phyloP scores from a whole-genome alignment of 2,329 filamentous ascomycete genomes.

The Clonostachys solani region DNA sequence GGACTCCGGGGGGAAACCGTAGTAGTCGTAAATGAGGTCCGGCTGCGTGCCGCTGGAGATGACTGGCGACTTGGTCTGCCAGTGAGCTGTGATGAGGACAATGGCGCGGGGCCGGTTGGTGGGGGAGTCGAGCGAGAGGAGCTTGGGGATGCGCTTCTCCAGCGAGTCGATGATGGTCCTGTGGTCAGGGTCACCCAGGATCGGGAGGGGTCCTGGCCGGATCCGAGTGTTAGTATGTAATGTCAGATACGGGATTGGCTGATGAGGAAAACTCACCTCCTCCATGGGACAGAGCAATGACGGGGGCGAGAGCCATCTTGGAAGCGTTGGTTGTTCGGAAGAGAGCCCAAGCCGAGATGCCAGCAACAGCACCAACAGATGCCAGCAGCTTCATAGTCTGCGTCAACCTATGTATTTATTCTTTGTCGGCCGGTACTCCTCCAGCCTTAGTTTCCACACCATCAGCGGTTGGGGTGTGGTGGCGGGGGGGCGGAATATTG shows the following conservation, averaged over 20 bases:
- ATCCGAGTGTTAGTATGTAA: not conserved
- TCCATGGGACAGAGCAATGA: conserved; percentile 45
- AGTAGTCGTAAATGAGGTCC: conserved; percentile 53
- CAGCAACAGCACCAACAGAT: conserved; percentile 1
- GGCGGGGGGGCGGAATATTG: too few species aligned
- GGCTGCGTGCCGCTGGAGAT: conserved; percentile 45
- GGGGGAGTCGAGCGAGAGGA: conserved; percentile 48
- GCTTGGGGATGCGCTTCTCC: conserved; percentile 45
- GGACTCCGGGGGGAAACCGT: conserved; percentile 50
- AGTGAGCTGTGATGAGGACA: conserved; percentile 55
- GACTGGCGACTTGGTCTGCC: conserved; percentile 42
- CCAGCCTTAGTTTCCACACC: too few species aligned
- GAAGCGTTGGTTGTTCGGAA: conserved; percentile 1
- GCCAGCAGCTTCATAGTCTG: not conserved
- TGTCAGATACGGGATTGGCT: not conserved
- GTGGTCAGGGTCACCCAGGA: conserved; percentile 51
- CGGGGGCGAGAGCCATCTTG: conserved; percentile 35
- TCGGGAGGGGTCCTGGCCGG: conserved; percentile 46
- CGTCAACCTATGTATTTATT: too few species aligned
- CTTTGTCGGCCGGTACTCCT: too few species aligned
- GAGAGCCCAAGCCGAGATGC: not conserved
- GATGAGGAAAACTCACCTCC: conserved; percentile 27
- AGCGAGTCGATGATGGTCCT: conserved; percentile 45
- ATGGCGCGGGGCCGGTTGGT: conserved; percentile 45
- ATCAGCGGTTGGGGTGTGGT: too few species aligned